Percentiles rank a stretch among this genome's conserved stretches.
phyloP scores from a whole-genome alignment of 2,329 filamentous ascomycete species.

The Ceratocystis papillata region DNA sequence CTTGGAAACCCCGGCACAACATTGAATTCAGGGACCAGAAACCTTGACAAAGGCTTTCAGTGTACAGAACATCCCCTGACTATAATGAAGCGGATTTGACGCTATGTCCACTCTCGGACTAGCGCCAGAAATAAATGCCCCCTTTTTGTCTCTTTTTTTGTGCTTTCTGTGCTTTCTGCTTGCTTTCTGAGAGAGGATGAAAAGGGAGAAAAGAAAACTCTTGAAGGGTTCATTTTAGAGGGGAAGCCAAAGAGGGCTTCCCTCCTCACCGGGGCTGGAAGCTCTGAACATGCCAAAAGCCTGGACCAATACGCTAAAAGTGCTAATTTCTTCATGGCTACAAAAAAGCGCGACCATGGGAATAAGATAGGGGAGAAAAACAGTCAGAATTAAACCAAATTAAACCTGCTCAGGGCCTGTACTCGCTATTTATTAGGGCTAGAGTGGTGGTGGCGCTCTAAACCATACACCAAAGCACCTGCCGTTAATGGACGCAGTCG shows the following conservation, averaged over 20 bases:
- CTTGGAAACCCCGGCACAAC: not conserved
- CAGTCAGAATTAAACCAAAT: not conserved
- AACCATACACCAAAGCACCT: too few species aligned
- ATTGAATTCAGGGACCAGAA: not conserved
- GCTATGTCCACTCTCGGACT: not conserved
- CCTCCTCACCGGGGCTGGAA: not conserved
- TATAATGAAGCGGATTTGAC: constrained; percentile 6
- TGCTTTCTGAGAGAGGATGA: constrained; percentile 7
- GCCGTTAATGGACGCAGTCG: too few species aligned
- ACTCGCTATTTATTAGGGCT: not conserved
- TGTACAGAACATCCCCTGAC: constrained; percentile 6
- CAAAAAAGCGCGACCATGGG: not conserved
- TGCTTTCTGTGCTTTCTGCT: too few species aligned
- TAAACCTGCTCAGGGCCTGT: not conserved
- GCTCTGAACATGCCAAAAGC: constrained; percentile 14
- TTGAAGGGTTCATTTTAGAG: constrained; percentile 2
- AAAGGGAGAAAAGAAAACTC: constrained; percentile 7
- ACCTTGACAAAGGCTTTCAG: constrained; percentile 9
- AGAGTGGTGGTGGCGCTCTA: too few species aligned
- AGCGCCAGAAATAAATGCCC: not conserved
- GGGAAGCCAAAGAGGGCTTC: not conserved
- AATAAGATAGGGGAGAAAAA: not conserved
- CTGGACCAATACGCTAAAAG: constrained; percentile 12
- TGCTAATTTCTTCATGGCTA: not conserved
- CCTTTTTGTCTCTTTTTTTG: not conserved